Base-by-base conservation (phyloP, 306 rosid genomes). In the Vachellia pachyceras region DNA sequence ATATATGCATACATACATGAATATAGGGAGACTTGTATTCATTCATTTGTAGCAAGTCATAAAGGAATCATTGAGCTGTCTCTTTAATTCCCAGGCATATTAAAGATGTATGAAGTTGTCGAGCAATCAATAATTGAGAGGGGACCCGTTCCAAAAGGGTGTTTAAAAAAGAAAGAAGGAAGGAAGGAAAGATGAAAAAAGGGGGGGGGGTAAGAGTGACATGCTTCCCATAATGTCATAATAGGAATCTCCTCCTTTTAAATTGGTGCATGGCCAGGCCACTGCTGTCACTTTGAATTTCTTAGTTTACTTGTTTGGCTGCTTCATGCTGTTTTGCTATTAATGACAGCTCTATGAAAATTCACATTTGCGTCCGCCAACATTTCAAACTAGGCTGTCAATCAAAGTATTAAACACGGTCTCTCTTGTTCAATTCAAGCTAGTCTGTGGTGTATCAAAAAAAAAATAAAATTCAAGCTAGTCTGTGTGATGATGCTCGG, bases 41-140 rank as follows among this genome's bases (percentile, higher is more conserved):
- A 88, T 92, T 89, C 89, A 80, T 90, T 90, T 90, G 91, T 92
- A 82, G 90, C 70, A 84, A 29, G 81, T 79, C 86, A 84, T 85
- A 86, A 86, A 68, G 84, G 86, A 71, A 75, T 71, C 87, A 50
- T 67, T 79, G 84, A 79, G 85, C 68, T 82, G 83, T 84, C 42
- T 86, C 35, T 82, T 88, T 90, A 87, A 76, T 77, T 84, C 77
- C 46, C 50, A 46, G 42, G 39, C 69, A 80, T 83, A 80, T 83
- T 72, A 73, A 55, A 64, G 15, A 64, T 72, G 36, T 79, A 78
- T 90, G 85, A 88, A 88, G 89, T 39, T 66, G 85, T 84, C 80
- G 75, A 85, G 77, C 78, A 84, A 85, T 81, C 82, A 91, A 89
- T 91, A 88, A 86, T 23, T 71, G 63, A 70, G 57, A 71, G 46